Evolutionary conservation across 345 rosid species (phyloP), one percentile per base, ranked within the genome.

Genomic region (Eucalyptus sp.): DNA sequence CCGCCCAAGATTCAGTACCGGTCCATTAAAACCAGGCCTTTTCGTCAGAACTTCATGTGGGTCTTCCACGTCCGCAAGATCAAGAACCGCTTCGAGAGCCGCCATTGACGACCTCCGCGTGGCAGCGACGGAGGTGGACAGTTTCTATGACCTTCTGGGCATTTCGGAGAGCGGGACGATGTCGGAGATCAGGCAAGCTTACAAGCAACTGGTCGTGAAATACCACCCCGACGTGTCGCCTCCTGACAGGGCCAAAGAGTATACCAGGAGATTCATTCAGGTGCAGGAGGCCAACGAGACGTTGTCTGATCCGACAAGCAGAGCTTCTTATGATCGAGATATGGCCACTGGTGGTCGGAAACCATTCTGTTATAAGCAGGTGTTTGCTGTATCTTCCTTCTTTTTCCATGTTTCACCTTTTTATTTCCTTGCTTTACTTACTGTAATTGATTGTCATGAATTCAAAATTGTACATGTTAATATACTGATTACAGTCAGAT

Each of bases 141-240:
- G 90, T 71, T 86, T 89, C 86, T 91, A 89, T 41, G 89, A 91
- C 44, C 76, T 91, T 51, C 50, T 91, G 89, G 91, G 91, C 64
- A 88, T 91, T 64, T 87, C 91, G 25, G 91, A 91, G 27, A 58
- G 29, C 15, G 89, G 87, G 14, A 86, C 90, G 43, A 17, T 51
- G 22, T 50, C 49, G 37, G 92, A 91, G 49, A 91, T 91, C 88
- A 91, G 88, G 88, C 88, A 86, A 81, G 90, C 92, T 88, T 91
- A 91, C 88, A 91, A 81, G 92, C 89, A 62, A 60, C 87, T 89
- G 20, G 92, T 79, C 68, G 88, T 86, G 64, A 91, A 76, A 60
- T 91, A 88, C 80, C 92, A 89, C 86, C 92, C 91, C 1, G 91
- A 91, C 50, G 90, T 89, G 25, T 89, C 92, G 48, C 91, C 92